These are phyloP conservation scores for Populus hybrid DNA, from an alignment of 441 rosid species.

Conservation along the genomic window DNA sequence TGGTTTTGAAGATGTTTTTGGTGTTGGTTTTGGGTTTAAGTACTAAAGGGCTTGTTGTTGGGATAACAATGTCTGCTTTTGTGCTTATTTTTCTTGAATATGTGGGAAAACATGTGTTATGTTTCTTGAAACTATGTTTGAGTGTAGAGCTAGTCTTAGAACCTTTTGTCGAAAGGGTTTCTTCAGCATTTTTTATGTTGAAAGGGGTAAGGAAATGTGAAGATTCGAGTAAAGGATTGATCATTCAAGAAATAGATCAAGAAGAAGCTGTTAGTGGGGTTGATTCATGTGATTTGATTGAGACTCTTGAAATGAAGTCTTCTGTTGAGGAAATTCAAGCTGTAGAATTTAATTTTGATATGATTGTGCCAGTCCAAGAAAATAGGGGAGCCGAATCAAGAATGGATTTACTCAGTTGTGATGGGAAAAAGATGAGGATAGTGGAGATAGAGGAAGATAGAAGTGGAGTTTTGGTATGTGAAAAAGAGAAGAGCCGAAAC, in stretches of 20 bases:
- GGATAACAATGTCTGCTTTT: constrained; percentile 56
- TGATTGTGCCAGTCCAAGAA: constrained; percentile 1
- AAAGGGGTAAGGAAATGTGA: constrained; percentile 9
- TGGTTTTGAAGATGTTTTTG: constrained; percentile 41
- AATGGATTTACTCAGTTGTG: background rate
- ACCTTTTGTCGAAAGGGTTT: constrained; percentile 20
- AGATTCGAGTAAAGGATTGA: background rate
- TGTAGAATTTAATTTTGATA: constrained; percentile 8
- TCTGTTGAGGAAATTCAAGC: constrained; percentile 20
- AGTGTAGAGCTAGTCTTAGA: constrained; percentile 13
- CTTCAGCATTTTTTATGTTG: background rate
- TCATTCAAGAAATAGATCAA: background rate
- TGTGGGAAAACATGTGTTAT: constrained; percentile 29
- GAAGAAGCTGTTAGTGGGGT: background rate
- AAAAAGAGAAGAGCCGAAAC: constrained; percentile 26
- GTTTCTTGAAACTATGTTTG: constrained; percentile 31
- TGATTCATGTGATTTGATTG: constrained; percentile 16
- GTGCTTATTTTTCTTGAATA: constrained; percentile 51
- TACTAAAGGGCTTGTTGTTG: constrained; percentile 47
- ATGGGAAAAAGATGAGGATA: constrained; percentile 20
- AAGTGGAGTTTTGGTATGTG: constrained; percentile 18
- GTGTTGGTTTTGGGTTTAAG: constrained; percentile 56
- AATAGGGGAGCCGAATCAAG: background rate
- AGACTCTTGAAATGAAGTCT: background rate
- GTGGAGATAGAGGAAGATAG: constrained; percentile 15